Evolutionary conservation across 129 eudicot species (phyloP), one percentile per base, ranked within the genome.

Genomic region (Erigeron canadensis): DNA sequence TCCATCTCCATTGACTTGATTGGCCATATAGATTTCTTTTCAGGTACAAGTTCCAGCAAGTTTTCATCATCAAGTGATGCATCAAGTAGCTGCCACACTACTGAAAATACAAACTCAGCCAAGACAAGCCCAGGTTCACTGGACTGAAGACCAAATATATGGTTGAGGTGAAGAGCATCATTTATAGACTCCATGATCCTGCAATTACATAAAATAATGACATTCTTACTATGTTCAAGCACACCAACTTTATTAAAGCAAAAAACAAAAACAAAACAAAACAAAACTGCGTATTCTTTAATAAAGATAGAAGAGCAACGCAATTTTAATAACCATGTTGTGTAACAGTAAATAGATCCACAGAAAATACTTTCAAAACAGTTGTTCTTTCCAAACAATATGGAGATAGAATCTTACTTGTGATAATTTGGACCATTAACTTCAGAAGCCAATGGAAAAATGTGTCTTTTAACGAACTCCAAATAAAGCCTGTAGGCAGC

Each of bases 51-150:
- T 73, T 89, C 98, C 84, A 94, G 81, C 80, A 94, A 76, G 44
- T 88, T 88, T 74, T 94, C 98, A 75, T 94, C 98, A 64, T 94
- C 98, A 68, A 94, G 84, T 56, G 98, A 83, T 37, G 96, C 95
- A 81, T 89, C 98, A 75, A 94, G 85, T 67, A 94, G 82, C 77
- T 84, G 77, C 96, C 98, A 94, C 71, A 87, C 92, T 77, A 77
- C 81, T 38, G 90, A 72, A 54, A 94, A 87, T 17, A 94, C 55
- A 77, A 85, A 87, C 69, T 84, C 96, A 72, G 87, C 95, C 15
- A 89, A 70, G 39, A 87, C 70, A 76, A 89, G 16, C 81, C 97
- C 96, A 55, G 95, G 87, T 56, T 89, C 96, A 82, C 88, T 50
- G 28, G 86, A 80, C 48, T 65, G 84, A 84, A 87, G 75, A 61